Evolutionary conservation across 371 early-diverging fungal species (phyloP), one percentile per base, ranked within the genome.

Genomic region (Entomophthora muscae): DNA sequence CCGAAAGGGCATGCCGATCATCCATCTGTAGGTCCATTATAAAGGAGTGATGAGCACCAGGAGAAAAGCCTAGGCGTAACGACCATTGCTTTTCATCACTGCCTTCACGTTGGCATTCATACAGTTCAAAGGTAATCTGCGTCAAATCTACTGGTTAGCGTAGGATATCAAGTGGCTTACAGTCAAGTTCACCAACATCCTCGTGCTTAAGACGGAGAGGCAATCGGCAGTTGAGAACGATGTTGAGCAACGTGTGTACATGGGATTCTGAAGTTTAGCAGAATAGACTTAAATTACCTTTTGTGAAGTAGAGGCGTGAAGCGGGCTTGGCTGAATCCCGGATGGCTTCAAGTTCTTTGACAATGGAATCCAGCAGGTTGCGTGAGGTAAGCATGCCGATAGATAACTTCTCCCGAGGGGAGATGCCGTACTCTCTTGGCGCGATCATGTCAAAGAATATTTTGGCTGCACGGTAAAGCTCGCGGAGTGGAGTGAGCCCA

Each of bases 51-150:
- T 91, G 88, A 3, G 95, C 93, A 23, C 98, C 91, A 0, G 92
- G 88, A 55, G 90, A 89, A 69, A 95, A 91, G 7, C 86, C 91
- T 27, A 97, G 80, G 21, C 95, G 77, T 23, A 97, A 77, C 0
- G 93, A 93, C 67, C 89, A 92, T 71, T 93, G 93, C 54, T 77
- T 79, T 7, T 75, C 70, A 28, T 66, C 72, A 5, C 66, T 65
- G 21, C 69, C 65, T 7, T 65, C 67, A 30, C 83, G 80, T 57
- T 81, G 84, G 33, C 96, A 79, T 71, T 95, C 96, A 64, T 95
- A 94, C 21, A 98, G 73, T 72, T 98, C 98, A 70, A 98, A 93
- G 3, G 92, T 93, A 61, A 98, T 95, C 64, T 98, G 98, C 1
- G 96, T 93, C 63, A 98, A 71, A 68, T 80, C 83, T 91, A 66